Evolutionary conservation across 306 rosid species (phyloP), one percentile per base, ranked within the genome.

Genomic region (Fragaria ananassa): DNA sequence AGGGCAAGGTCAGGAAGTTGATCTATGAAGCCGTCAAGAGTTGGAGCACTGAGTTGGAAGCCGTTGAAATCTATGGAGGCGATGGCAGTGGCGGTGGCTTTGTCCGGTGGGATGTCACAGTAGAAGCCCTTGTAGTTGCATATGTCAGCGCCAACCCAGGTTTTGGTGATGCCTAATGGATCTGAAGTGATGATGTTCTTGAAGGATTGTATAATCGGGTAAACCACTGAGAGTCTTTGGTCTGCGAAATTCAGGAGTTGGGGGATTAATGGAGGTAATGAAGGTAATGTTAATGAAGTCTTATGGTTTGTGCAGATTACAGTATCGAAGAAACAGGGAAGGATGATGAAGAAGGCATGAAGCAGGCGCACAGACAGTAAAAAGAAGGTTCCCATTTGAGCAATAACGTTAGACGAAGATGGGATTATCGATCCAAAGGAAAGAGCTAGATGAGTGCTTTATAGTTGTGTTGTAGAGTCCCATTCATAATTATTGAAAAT

Each of bases 61-160:
- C 90, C 90, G 10, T 86, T 86, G 79, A 86, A 86, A 63, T 83
- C 90, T 7, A 86, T 47, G 67, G 79, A 71, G 18, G 88, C 87
- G 1, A 86, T 6, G 4, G 82, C 64, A 2, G 31, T 17, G 50
- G 90, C 87, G 18, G 81, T 35, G 21, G 0, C 18, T 12, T 84
- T 86, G 71, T 84, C 84, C 0, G 90, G 90, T 42, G 90, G 87
- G 5, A 0, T 39, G 23, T 80, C 87, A 14, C 90, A 86, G 82
- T 68, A 79, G 82, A 86, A 86, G 70, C 90, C 87, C 41, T 39
- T 35, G 84, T 81, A 86, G 68, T 44, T 65, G 74, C 90, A 86
- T 51, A 86, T 44, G 46, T 86, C 81, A 2, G 81, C n/a, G 67
- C 90, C 90, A 21, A 79, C 84, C 90, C 90, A 86, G 1, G 79